Evolutionary conservation across 345 rosid species (phyloP).

Genomic region (Alliaria petiolata): DNA sequence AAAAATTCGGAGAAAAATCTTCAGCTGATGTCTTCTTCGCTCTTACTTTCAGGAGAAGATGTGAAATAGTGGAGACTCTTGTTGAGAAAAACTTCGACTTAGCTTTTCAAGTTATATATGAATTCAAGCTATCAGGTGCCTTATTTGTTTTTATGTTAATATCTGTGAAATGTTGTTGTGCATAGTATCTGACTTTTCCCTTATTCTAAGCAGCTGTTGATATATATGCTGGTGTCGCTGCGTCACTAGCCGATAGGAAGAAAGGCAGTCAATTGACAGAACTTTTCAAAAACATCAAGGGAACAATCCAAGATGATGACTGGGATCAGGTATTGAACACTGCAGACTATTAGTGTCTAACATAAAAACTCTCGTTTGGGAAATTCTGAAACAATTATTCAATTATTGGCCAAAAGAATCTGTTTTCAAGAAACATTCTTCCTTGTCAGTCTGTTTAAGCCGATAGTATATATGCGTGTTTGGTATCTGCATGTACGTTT

Average conservation of each 20-base stretch:
- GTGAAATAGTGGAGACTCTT: slow-evolving; percentile 81
- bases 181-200: slow-evolving; percentile 8
- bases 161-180: background rate
- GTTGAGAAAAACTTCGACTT: slow-evolving; percentile 92
- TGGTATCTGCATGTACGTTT: background rate
- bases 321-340: slow-evolving; percentile 85
- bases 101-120: slow-evolving; percentile 85
- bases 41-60: slow-evolving; percentile 70
- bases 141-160: background rate
- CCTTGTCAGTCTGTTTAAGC: background rate
- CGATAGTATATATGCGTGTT: no score
- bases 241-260: slow-evolving; percentile 92
- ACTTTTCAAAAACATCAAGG: slow-evolving; percentile 85
- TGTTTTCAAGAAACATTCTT: background rate
- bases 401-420: background rate
- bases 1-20: background rate
- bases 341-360: background rate
- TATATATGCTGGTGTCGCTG: slow-evolving; percentile 95
- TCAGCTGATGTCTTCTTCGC: slow-evolving; percentile 20
- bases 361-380: background rate
- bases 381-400: background rate
- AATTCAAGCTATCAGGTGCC: slow-evolving; percentile 87
- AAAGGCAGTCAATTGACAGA: slow-evolving; percentile 88
- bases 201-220: slow-evolving; percentile 66
- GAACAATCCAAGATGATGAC: slow-evolving; percentile 88